phyloP scores from a whole-genome alignment of 331 rosid genomes.

The Phaseolus coccineus region DNA sequence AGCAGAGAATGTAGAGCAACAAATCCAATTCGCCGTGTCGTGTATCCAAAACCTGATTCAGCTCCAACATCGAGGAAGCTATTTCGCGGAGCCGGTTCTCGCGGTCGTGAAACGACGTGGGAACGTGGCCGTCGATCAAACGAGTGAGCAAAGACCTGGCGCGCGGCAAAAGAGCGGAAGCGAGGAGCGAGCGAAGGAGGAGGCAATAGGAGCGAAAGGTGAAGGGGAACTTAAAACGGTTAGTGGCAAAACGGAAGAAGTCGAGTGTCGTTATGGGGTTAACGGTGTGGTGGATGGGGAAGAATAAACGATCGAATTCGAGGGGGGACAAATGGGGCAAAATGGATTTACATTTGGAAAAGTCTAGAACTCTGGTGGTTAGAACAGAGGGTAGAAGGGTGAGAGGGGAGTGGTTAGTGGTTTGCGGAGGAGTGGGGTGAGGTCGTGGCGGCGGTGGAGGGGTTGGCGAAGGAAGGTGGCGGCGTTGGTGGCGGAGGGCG shows the following conservation, averaged over 20 bases:
- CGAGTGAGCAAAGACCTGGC: constrained; percentile 68
- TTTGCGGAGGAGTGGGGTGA: constrained; percentile 21
- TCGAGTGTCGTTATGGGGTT: constrained; percentile 68
- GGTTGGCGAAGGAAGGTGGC: constrained; percentile 43
- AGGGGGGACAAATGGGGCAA: constrained; percentile 67
- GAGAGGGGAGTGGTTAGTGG: constrained; percentile 26
- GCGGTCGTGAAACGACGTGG: constrained; percentile 38
- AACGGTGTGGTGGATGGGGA: constrained; percentile 48
- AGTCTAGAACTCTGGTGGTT: constrained; percentile 59
- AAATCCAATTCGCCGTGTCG: constrained; percentile 62
- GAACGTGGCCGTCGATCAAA: constrained; percentile 62
- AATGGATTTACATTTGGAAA: constrained; percentile 62
- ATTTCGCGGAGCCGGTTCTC: constrained; percentile 51
- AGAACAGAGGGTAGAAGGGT: constrained; percentile 59
- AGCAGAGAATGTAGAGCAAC: constrained; percentile 65
- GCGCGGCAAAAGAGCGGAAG: constrained; percentile 51
- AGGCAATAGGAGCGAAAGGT: constrained; percentile 68
- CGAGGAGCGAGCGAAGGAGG: constrained; percentile 64
- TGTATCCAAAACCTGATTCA: constrained; percentile 27
- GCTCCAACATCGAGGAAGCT: constrained; percentile 55
- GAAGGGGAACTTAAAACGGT: constrained; percentile 57
- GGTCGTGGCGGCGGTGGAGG: constrained; percentile 39
- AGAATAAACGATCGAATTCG: constrained; percentile 65
- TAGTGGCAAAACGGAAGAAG: constrained; percentile 67
- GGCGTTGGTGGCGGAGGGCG: constrained; percentile 46